Evolutionary conservation across 1,284 basidiomycete species (phyloP), one percentile per base, ranked within the genome.

Genomic region (Hypsizygus ulmarius): DNA sequence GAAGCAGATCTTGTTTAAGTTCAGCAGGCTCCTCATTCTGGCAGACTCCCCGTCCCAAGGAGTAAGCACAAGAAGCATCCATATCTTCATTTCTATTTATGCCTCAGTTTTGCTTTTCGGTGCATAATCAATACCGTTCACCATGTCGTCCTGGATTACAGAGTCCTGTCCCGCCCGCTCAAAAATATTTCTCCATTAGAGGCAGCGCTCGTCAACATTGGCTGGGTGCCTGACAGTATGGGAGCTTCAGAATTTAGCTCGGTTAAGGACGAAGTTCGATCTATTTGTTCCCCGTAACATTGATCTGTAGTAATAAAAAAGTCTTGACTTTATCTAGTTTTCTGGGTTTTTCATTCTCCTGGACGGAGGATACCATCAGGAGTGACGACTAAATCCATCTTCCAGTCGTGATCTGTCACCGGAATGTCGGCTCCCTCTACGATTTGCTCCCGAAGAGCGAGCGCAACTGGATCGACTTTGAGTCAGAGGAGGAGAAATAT

Each of bases 401-500:
- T 79, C 77, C 84, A 85, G 65, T 90, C 87, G 57, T 75, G 71
- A 41, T 75, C 73, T 11, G 62, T 75, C 46, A 75, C 72, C 8
- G 87, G 87, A 16, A 90, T 72, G 39, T 71, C 50, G 18, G 68
- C 73, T n/a, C 54, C 60, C 25, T 76, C 73, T 27, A 87, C 60
- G 15, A 90, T 59, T 58, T 90, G 87, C 56, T 87, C 82, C 32
- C 77, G 72, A 32, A 90, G 68, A 2, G 82, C 75, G 44, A 88
- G 62, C 0, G 78, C 86, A 18, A 85, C 85, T 88, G 51, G 5
- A 28, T 28, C 10, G 9, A 14, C 21, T 8, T 47, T 15, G 49
- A 15, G 45, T 40, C 41, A 41, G 0, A 21, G 51, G 32, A 25
- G 51, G 11, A 40, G 9, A n/a, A 27, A 27, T 27, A 16, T 45